Conservation (phyloP, 2,329 filamentous ascomycete genomes). For the Blastomyces parvus region DNA sequence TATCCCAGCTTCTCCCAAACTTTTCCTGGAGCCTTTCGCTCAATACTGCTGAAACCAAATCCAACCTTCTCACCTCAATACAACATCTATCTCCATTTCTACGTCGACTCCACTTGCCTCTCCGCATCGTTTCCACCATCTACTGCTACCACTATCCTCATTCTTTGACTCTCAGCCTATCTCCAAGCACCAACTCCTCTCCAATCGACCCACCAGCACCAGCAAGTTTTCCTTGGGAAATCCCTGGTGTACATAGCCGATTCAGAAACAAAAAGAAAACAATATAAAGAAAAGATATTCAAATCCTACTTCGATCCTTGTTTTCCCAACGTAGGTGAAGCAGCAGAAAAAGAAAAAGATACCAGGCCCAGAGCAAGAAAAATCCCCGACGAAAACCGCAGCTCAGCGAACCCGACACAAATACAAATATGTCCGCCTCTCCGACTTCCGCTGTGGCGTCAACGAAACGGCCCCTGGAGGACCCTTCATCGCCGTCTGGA, state of each 20-base stretch:
- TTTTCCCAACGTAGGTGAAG: conserved; percentile 36
- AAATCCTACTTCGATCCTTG: conserved; percentile 32
- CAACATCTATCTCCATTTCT: conserved; percentile 14
- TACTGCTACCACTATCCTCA: conserved; percentile 12
- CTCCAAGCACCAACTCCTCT: conserved; percentile 31
- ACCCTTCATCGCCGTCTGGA: conserved; percentile 87
- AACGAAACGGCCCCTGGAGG: conserved; percentile 86
- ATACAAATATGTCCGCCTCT: conserved; percentile 57
- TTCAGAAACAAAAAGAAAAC: conserved; percentile 48
- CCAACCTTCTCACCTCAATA: conserved; percentile 10
- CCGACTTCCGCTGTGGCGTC: conserved; percentile 40
- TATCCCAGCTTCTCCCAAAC: conserved; percentile 21
- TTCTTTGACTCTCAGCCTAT: conserved; percentile 7
- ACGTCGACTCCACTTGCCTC: conserved; percentile 25
- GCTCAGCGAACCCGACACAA: conserved; percentile 14
- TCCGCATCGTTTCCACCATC: conserved; percentile 25
- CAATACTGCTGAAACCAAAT: conserved; percentile 16
- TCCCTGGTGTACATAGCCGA: conserved; percentile 72
- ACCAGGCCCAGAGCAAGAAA: conserved; percentile 15
- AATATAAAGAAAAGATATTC: conserved; percentile 38
- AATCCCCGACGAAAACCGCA: conserved; percentile 9
- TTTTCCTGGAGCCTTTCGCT: conserved; percentile 20
- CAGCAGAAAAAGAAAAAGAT: conserved; percentile 13
- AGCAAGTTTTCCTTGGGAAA: conserved; percentile 89
- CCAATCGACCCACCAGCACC: conserved; percentile 49